These are phyloP conservation scores for Pseudocercospora ulei DNA, from an alignment of 2,329 filamentous ascomycete species.

Conservation along the genomic window DNA sequence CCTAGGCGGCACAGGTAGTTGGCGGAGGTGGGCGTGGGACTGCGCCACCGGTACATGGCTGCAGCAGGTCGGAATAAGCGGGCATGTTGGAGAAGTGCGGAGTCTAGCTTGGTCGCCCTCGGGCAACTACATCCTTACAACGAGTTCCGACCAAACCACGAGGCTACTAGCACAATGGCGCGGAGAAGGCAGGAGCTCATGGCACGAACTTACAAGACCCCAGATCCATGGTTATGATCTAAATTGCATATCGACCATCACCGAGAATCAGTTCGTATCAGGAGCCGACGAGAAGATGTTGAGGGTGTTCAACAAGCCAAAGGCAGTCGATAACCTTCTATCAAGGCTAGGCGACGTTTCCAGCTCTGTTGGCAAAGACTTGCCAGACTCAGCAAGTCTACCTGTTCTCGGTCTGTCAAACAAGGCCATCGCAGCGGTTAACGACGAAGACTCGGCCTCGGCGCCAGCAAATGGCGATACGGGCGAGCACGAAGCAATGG, in stretches of 20 bases:
- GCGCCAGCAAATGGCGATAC: conserved; percentile 36
- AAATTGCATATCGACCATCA: conserved; percentile 78
- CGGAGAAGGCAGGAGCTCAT: conserved; percentile 47
- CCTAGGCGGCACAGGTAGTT: conserved; percentile 83
- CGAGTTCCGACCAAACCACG: conserved; percentile 85
- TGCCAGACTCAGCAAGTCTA: conserved; percentile 87
- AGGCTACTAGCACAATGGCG: conserved; percentile 75
- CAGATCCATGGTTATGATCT: conserved; percentile 98
- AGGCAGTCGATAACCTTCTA: conserved; percentile 61
- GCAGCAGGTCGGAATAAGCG: conserved; percentile 66
- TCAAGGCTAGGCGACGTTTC: conserved; percentile 23
- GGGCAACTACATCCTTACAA: conserved; percentile 78
- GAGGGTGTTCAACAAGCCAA: conserved; percentile 84
- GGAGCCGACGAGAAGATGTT: conserved; percentile 97
- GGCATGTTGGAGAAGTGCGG: conserved; percentile 72
- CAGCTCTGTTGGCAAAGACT: conserved; percentile 21
- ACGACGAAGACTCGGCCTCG: conserved; percentile 29
- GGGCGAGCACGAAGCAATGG: conserved; percentile 47
- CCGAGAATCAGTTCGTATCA: conserved; percentile 69
- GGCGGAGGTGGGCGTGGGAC: conserved; percentile 72
- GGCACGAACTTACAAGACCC: conserved; percentile 91
- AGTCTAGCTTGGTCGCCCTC: conserved; percentile 74
- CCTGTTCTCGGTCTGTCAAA: conserved; percentile 92
- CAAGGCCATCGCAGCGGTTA: conserved; percentile 62
- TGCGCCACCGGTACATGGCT: conserved; percentile 57